Conservation (phyloP, 2,329 filamentous ascomycete genomes). For the Apiospora phragmitis region DNA sequence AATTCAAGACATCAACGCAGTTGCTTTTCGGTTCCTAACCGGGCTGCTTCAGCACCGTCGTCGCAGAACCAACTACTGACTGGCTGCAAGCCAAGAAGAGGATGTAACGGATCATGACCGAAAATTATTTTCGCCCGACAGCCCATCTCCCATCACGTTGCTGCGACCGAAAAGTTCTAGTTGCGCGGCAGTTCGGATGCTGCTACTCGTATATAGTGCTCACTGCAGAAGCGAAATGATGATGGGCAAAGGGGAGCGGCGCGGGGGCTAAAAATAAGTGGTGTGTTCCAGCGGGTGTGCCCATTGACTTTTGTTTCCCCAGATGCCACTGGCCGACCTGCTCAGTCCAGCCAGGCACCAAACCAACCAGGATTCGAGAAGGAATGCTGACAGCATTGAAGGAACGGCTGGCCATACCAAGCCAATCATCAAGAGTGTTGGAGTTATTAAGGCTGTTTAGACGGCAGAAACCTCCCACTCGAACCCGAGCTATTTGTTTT, state of each 20-base stretch:
- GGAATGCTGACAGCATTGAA: background rate
- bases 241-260: background rate
- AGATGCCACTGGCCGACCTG: background rate
- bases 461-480: background rate
- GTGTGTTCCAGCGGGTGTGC: background rate
- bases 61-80: background rate
- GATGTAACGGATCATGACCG: background rate
- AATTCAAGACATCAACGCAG: background rate
- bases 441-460: background rate
- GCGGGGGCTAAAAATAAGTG: background rate
- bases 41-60: background rate
- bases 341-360: background rate
- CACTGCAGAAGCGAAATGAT: background rate
- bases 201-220: background rate
- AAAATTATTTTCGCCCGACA: background rate
- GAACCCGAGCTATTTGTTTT: background rate
- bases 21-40: background rate
- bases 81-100: background rate
- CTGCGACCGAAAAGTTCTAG: background rate
- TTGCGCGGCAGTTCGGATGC: background rate
- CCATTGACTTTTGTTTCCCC: background rate
- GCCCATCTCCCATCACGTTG: background rate
- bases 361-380: background rate
- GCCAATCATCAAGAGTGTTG: background rate
- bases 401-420: background rate